Evolutionary conservation across 2,329 filamentous ascomycete genomes (phyloP), one percentile per base, ranked within the genome.

Genomic region (Diaporthe caulivora): DNA sequence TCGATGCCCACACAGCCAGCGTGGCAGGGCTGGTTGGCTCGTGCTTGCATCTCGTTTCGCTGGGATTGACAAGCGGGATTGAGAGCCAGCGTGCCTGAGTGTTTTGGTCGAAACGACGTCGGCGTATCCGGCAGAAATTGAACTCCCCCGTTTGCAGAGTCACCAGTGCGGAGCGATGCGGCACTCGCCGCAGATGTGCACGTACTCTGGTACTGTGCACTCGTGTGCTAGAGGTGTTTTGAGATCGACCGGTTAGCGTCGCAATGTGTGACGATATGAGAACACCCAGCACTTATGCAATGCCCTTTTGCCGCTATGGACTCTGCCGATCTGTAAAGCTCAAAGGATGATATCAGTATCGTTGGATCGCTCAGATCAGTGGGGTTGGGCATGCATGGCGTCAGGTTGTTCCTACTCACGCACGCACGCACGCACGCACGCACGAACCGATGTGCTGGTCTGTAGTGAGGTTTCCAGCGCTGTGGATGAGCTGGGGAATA

Each of bases 101-200:
- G 47, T 10, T 21, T 9, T 29, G 40, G 40, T 62, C 9, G 13
- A 13, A 53, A 40, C 9, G 26, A 51, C 5, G n/a, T 67, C 62
- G 62, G 62, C 44, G 34, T 67, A 37, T 53, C 62, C 62, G 62
- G 62, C 31, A 53, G 15, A 67, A 24, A 21, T 26, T 40, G 11
- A 21, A 15, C 29, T 26, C n/a, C 15, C 13, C 40, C n/a, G n/a
- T 53, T 53, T 53, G 44, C 42, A 11, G 9, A 53, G 26, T 67
- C 29, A 53, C 31, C 21, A 40, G 29, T 37, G 62, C 9, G n/a
- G 21, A 53, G 47, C 10, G 29, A 67, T 51, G 47, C 62, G 37
- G 47, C 47, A 53, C 24, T 53, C 31, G 31, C 62, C 47, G 62
- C 42, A 53, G 44, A 53, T 67, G 62, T 53, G 60, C 60, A 49